Conservation (phyloP, 306 rosid species). For the Rosa persica region DNA sequence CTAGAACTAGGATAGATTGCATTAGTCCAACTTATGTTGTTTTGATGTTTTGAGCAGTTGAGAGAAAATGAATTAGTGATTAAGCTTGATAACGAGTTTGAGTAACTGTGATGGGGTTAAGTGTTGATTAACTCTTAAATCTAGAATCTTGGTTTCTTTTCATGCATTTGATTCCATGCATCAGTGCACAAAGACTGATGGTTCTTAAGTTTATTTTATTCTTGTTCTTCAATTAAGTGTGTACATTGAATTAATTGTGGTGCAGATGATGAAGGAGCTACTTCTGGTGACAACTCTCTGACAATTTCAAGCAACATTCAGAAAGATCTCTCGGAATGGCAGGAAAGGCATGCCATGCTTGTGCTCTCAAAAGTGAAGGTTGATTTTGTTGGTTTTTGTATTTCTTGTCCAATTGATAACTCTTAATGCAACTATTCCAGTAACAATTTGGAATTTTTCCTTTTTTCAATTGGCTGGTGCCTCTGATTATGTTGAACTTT, state of each 20-base stretch:
- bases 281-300: constrained; percentile 31
- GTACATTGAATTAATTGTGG: background rate
- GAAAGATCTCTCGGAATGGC: constrained; percentile 83
- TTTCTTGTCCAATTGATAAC: background rate
- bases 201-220: background rate
- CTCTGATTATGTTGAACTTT: background rate
- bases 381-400: background rate
- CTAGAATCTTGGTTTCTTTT: background rate
- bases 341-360: constrained; percentile 75
- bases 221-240: background rate
- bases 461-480: constrained; percentile 3
- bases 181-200: background rate
- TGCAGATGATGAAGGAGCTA: constrained; percentile 51
- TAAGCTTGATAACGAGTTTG: background rate
- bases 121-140: background rate
- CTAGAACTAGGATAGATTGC: background rate
- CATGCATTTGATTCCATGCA: constrained; percentile 1
- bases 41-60: background rate
- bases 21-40: background rate
- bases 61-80: background rate
- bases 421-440: background rate
- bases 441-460: background rate
- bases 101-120: background rate
- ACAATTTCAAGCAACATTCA: constrained; percentile 43
- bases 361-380: constrained; percentile 86